Evolutionary conservation across 495 filamentous ascomycete genomes (phyloP).

Genomic region (Xylaria bambusicola): DNA sequence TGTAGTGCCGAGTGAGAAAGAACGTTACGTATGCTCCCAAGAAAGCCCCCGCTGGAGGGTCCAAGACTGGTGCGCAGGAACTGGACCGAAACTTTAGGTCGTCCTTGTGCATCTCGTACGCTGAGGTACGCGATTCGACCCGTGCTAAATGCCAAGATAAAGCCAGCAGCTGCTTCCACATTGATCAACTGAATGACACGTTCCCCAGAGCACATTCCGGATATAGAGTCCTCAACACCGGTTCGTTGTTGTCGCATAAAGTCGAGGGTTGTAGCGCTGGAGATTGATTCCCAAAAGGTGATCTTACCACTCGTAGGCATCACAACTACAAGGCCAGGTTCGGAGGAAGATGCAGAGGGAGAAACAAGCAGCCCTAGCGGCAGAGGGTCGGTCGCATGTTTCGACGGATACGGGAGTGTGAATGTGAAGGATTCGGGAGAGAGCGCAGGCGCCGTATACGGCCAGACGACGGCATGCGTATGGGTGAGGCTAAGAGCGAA

Average conservation of each 20-base stretch:
- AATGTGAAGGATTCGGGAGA: constrained; percentile 74
- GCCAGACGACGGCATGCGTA: constrained; percentile 83
- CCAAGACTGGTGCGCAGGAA: constrained; percentile 65
- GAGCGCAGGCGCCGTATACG: constrained; percentile 67
- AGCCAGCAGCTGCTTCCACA: constrained; percentile 79
- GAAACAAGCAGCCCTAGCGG: constrained; percentile 80
- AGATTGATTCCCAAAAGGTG: constrained; percentile 92
- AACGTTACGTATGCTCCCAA: constrained; percentile 74
- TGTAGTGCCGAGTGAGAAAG: constrained; percentile 65
- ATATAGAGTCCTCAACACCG: constrained; percentile 72
- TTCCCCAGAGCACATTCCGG: constrained; percentile 77
- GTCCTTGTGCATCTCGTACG: constrained; percentile 80
- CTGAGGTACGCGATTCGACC: constrained; percentile 85
- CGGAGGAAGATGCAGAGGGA: constrained; percentile 67
- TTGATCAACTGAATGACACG: constrained; percentile 72
- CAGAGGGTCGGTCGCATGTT: constrained; percentile 61
- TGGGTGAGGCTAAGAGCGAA: constrained; percentile 80
- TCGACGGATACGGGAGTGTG: constrained; percentile 71
- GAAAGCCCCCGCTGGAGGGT: constrained; percentile 59
- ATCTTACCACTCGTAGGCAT: constrained; percentile 81
- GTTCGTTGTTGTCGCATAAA: constrained; percentile 73
- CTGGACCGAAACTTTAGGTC: constrained; percentile 72
- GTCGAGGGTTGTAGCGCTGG: constrained; percentile 74
- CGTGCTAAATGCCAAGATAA: constrained; percentile 77
- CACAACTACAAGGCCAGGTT: constrained; percentile 82